Percentiles rank a stretch among this genome's conserved stretches.
phyloP scores from a whole-genome alignment of 257 asterid species.

The Nemophila menziesii region DNA sequence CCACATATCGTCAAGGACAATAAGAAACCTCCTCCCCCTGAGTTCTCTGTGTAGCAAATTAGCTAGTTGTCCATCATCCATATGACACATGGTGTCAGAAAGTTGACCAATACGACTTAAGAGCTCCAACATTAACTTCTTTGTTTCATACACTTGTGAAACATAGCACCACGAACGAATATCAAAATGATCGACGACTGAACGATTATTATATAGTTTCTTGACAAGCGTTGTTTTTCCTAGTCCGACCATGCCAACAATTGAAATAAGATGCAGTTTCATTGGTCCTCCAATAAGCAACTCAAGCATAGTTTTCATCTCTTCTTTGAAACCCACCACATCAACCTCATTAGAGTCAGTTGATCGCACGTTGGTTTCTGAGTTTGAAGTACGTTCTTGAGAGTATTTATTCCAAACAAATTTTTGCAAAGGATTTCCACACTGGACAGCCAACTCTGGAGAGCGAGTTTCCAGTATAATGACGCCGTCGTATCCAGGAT shows the following conservation, averaged over 20 bases:
- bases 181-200: background rate
- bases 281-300: background rate
- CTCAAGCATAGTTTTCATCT: background rate
- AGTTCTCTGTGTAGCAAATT: background rate
- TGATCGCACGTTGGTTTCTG: background rate
- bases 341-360: conserved; percentile 1
- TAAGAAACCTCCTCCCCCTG: background rate
- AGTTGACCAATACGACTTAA: background rate
- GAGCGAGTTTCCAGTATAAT: background rate
- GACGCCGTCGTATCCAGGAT: background rate
- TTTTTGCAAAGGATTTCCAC: background rate
- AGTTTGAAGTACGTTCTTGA: background rate
- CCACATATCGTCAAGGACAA: conserved; percentile 15
- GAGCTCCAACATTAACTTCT: conserved; percentile 2
- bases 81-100: no score
- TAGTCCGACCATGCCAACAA: conserved; percentile 12
- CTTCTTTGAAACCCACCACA: conserved; percentile 10
- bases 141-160: background rate
- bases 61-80: background rate
- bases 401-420: no score
- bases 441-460: background rate
- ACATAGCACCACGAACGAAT: conserved; percentile 4
- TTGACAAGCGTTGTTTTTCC: conserved; percentile 12
- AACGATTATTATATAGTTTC: background rate
- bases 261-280: conserved; percentile 5